These are phyloP conservation scores for Xylaria intraflava DNA, from an alignment of 495 filamentous ascomycete species.

Conservation along the genomic window DNA sequence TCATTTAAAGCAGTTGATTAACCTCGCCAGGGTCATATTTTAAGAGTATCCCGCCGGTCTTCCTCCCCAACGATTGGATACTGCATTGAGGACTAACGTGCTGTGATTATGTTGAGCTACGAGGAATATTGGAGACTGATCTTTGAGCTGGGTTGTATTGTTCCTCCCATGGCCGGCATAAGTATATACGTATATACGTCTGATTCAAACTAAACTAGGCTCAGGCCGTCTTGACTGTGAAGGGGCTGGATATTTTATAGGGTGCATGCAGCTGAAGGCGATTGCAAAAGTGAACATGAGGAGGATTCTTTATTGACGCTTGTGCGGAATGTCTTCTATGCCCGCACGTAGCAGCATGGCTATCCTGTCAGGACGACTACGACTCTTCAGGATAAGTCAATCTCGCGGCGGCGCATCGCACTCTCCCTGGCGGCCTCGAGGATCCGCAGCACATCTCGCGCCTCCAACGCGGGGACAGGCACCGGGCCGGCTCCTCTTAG, in stretches of 20 bases:
- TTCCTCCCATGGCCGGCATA: too few species aligned
- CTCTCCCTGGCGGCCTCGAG: slow-evolving; percentile 69
- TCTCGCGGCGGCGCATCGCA: slow-evolving; percentile 54
- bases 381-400: slow-evolving; percentile 35
- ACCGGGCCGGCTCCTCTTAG: slow-evolving; percentile 54
- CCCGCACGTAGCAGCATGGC: too few species aligned
- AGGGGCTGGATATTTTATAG: not conserved
- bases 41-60: not conserved
- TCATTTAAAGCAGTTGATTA: not conserved
- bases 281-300: too few species aligned
- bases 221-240: too few species aligned
- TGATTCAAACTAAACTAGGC: too few species aligned
- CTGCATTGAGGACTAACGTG: not conserved
- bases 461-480: slow-evolving; percentile 66
- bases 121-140: not conserved
- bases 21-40: not conserved
- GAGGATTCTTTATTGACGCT: too few species aligned
- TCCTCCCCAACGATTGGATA: not conserved
- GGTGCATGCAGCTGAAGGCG: too few species aligned
- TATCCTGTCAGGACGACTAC: too few species aligned
- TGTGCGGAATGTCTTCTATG: too few species aligned
- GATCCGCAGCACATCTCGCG: slow-evolving; percentile 63
- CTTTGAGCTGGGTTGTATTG: not conserved
- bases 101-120: not conserved
- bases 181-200: too few species aligned